Evolutionary conservation across 768 basidiomycete species (phyloP).

Genomic region (Trametes punicea): DNA sequence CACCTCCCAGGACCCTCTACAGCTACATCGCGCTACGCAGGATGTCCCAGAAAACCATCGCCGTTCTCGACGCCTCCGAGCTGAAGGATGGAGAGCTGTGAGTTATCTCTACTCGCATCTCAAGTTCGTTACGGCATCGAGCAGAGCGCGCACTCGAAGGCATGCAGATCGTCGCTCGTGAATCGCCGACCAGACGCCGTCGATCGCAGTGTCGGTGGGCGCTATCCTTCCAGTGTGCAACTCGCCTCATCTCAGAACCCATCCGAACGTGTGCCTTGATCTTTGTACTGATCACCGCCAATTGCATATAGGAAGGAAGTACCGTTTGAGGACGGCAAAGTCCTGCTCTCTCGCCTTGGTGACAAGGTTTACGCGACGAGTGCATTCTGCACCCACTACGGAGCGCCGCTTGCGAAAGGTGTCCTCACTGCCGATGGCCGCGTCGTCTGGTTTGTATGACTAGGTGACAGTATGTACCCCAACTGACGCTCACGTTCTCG

Average conservation of each 20-base stretch:
- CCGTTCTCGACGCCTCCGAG: slow-evolving; percentile 46
- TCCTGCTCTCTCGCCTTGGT: slow-evolving; percentile 72
- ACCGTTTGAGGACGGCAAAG: slow-evolving; percentile 73
- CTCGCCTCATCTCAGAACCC: background rate
- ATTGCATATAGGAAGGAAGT: slow-evolving; percentile 69
- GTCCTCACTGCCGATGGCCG: slow-evolving; percentile 75
- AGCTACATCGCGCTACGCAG: slow-evolving; percentile 1
- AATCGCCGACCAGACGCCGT: background rate
- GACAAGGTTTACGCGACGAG: slow-evolving; percentile 76
- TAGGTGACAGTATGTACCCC: background rate
- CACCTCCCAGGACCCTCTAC: background rate
- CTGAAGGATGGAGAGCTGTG: slow-evolving; percentile 57
- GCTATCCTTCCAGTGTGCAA: background rate
- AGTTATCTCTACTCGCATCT: slow-evolving; percentile 14
- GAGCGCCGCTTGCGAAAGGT: slow-evolving; percentile 82
- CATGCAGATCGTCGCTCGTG: too few relatives aligned
- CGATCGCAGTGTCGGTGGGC: background rate
- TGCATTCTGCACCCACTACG: slow-evolving; percentile 90
- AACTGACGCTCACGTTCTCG: background rate
- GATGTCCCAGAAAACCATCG: slow-evolving; percentile 41
- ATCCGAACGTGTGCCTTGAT: background rate
- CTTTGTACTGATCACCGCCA: background rate
- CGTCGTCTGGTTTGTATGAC: slow-evolving; percentile 62
- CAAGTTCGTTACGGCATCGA: background rate
- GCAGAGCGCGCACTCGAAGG: too few relatives aligned